phyloP scores from a whole-genome alignment of 2,329 filamentous ascomycete species.

The Claviceps maximensis region DNA sequence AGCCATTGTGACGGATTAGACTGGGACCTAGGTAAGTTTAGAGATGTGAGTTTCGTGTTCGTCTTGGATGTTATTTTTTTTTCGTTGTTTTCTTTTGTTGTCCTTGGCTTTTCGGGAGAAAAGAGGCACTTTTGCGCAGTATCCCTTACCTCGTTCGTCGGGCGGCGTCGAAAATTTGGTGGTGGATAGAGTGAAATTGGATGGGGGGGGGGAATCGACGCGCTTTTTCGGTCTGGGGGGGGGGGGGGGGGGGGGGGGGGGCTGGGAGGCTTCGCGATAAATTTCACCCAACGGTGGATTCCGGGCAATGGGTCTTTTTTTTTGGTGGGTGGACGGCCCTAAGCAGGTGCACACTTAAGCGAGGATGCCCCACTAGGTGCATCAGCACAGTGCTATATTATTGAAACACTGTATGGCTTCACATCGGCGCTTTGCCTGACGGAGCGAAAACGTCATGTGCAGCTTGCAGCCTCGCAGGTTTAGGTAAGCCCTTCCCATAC shows the following conservation, averaged over 20 bases:
- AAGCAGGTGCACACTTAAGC: conserved; percentile 20
- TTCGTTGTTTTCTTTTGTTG: neutral
- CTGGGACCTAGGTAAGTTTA: conserved; percentile 9
- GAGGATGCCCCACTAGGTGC: conserved; percentile 7
- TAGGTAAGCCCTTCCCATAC: no score
- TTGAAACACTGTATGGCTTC: no score
- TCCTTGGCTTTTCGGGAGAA: neutral
- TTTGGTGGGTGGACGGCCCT: conserved; percentile 31
- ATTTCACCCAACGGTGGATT: conserved; percentile 23
- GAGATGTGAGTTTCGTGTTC: neutral
- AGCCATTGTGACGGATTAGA: conserved; percentile 56
- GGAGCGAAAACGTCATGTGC: no score
- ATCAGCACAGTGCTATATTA: neutral
- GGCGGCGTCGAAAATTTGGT: conserved; percentile 26
- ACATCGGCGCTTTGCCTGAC: no score
- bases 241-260: neutral
- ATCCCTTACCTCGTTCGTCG: conserved; percentile 27
- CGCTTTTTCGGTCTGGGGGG: neutral
- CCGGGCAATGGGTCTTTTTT: conserved; percentile 15
- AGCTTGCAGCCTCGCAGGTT: no score
- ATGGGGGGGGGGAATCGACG: conserved; percentile 1
- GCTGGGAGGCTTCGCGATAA: conserved; percentile 15
- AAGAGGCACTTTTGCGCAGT: neutral
- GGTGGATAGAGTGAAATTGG: conserved; percentile 16
- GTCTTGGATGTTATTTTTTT: neutral